Conservation (phyloP, 352 stramenopile genomes). For the Elongisporangium undulatum region DNA sequence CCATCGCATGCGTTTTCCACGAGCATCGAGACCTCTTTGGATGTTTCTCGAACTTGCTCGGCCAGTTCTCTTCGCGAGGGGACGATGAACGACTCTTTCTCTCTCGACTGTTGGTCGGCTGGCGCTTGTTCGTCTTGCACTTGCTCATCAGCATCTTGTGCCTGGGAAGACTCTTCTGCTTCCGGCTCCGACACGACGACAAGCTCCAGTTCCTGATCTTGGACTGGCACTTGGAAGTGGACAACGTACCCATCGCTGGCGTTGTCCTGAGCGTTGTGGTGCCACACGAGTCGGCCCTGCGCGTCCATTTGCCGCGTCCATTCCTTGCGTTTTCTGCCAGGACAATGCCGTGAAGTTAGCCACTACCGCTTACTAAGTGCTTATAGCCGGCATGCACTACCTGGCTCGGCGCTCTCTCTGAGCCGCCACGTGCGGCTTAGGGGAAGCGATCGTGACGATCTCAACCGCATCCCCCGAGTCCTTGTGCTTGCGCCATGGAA, state of each 20-base stretch:
- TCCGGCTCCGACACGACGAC: neutral
- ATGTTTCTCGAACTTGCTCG: neutral
- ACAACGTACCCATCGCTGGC: neutral
- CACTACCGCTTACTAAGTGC: neutral
- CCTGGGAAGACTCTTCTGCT: neutral
- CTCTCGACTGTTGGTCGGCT: neutral
- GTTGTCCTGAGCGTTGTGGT: slow-evolving; percentile 8
- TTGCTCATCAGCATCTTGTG: neutral
- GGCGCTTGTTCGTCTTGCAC: neutral
- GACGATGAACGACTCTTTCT: neutral
- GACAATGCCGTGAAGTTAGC: neutral
- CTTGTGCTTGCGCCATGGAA: neutral
- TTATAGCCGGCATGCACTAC: neutral
- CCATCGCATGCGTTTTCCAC: neutral
- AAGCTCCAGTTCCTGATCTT: neutral
- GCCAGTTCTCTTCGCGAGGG: neutral
- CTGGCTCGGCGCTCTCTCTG: neutral
- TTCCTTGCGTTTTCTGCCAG: slow-evolving; percentile 27
- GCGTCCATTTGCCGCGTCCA: slow-evolving; percentile 39
- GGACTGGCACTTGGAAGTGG: neutral
- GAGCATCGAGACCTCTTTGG: neutral
- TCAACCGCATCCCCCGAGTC: neutral
- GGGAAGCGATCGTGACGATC: neutral
- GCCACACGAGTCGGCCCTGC: slow-evolving; percentile 33
- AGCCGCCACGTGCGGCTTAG: neutral